These are phyloP conservation scores for Phytophthora hibernalis DNA, from an alignment of 352 stramenopile species.

Conservation along the genomic window DNA sequence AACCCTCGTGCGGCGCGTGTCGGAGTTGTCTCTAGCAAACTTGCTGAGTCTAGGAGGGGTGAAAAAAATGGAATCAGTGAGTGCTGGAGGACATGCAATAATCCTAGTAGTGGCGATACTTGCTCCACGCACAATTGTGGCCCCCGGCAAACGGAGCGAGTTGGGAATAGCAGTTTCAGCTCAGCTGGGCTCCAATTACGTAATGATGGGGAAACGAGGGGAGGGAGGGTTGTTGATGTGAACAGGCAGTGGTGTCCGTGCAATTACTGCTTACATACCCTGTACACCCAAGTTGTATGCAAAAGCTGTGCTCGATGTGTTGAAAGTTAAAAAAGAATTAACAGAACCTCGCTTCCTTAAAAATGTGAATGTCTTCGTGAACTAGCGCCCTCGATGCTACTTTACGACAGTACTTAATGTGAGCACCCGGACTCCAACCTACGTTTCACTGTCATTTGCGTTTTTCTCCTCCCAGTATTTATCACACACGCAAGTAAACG, in stretches of 20 bases:
- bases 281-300: too few relatives aligned
- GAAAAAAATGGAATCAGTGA: neutral
- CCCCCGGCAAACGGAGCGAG: conserved; percentile 1
- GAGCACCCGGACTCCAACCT: too few relatives aligned
- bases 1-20: neutral
- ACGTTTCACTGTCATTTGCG: too few relatives aligned
- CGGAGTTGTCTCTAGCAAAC: neutral
- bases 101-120: neutral
- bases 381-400: too few relatives aligned
- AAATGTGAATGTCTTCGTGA: too few relatives aligned
- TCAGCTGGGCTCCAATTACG: conserved; percentile 18
- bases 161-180: conserved; percentile 4
- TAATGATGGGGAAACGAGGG: neutral
- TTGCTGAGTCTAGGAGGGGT: neutral
- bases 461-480: too few relatives aligned
- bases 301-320: too few relatives aligned
- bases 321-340: too few relatives aligned
- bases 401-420: too few relatives aligned
- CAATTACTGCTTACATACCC: too few relatives aligned
- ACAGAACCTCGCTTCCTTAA: too few relatives aligned
- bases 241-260: neutral
- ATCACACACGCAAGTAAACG: too few relatives aligned
- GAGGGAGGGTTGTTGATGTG: conserved; percentile 2
- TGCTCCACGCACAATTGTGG: neutral
- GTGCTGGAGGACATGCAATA: neutral